Evolutionary conservation across 2,329 filamentous ascomycete species (phyloP).

Genomic region (Alternaria sp.): DNA sequence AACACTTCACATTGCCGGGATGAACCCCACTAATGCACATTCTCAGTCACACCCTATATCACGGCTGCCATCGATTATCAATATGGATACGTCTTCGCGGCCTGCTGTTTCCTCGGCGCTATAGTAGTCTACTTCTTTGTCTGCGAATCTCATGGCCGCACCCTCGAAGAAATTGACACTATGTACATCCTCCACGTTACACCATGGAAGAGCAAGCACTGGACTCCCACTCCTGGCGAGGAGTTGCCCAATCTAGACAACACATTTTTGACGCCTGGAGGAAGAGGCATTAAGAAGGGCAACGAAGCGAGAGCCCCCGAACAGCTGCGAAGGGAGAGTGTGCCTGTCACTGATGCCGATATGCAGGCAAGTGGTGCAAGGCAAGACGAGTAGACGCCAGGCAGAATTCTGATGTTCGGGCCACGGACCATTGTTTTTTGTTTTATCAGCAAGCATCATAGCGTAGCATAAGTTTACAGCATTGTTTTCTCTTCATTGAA

Average conservation of each 20-base stretch:
- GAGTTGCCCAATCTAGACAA: conserved; percentile 45
- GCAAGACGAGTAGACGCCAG: conserved; percentile 2
- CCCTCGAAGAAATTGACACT: conserved; percentile 79
- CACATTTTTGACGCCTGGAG: conserved; percentile 47
- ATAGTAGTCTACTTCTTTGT: conserved; percentile 80
- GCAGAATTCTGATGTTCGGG: neutral
- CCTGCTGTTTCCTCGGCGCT: conserved; percentile 71
- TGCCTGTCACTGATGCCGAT: conserved; percentile 25
- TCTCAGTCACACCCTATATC: conserved; percentile 75
- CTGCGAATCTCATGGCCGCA: conserved; percentile 76
- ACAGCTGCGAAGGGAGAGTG: conserved; percentile 32
- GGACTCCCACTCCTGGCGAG: conserved; percentile 52
- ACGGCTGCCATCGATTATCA: conserved; percentile 74
- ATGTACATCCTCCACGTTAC: conserved; percentile 73
- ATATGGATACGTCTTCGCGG: conserved; percentile 80
- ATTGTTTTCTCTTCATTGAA: neutral
- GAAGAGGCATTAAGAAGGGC: conserved; percentile 46
- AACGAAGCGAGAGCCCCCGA: conserved; percentile 41
- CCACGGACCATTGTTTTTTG: neutral
- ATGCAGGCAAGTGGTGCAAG: conserved; percentile 25
- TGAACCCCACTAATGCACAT: neutral
- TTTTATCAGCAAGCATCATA: neutral
- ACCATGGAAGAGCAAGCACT: conserved; percentile 69
- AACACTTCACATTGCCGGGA: neutral
- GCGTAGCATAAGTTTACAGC: neutral